Evolutionary conservation across 2,329 filamentous ascomycete genomes (phyloP).

Genomic region (Chrysoporthe deuterocubensis): DNA sequence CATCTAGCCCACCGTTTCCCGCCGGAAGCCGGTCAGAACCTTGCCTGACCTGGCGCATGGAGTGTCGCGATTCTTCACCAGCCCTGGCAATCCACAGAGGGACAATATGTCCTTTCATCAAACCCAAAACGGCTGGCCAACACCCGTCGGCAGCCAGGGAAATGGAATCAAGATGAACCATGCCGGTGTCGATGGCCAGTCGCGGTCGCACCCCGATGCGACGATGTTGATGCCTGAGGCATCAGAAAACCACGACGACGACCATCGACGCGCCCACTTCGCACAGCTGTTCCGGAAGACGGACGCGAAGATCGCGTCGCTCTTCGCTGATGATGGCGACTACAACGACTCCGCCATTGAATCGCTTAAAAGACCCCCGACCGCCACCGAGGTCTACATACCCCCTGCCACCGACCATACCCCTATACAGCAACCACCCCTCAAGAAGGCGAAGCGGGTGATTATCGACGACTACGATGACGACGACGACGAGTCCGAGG

Average conservation of each 20-base stretch:
- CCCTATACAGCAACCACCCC: conserved; percentile 62
- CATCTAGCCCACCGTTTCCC: conserved; percentile 52
- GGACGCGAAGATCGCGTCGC: conserved; percentile 74
- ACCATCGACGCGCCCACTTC: conserved; percentile 74
- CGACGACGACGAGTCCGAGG: conserved; percentile 77
- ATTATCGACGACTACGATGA: conserved; percentile 88
- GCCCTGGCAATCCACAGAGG: conserved; percentile 53
- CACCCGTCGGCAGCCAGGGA: conserved; percentile 55
- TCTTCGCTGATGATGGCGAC: conserved; percentile 68
- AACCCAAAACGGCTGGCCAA: conserved; percentile 68
- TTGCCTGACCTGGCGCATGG: conserved; percentile 60
- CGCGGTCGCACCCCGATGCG: conserved; percentile 55
- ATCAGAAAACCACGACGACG: conserved; percentile 65
- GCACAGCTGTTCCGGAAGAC: conserved; percentile 76
- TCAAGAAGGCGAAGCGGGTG: conserved; percentile 75
- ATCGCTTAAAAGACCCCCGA: conserved; percentile 49
- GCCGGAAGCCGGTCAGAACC: conserved; percentile 53
- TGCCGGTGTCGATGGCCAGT: conserved; percentile 63
- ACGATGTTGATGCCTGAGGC: conserved; percentile 63
- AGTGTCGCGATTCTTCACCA: conserved; percentile 50
- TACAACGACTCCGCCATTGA: conserved; percentile 59
- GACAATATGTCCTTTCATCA: conserved; percentile 69
- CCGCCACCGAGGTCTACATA: conserved; percentile 39
- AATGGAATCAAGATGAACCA: conserved; percentile 56
- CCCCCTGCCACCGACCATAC: conserved; percentile 63